Base-by-base conservation (phyloP, 768 basidiomycete genomes). In the Lactifluus volemus region DNA sequence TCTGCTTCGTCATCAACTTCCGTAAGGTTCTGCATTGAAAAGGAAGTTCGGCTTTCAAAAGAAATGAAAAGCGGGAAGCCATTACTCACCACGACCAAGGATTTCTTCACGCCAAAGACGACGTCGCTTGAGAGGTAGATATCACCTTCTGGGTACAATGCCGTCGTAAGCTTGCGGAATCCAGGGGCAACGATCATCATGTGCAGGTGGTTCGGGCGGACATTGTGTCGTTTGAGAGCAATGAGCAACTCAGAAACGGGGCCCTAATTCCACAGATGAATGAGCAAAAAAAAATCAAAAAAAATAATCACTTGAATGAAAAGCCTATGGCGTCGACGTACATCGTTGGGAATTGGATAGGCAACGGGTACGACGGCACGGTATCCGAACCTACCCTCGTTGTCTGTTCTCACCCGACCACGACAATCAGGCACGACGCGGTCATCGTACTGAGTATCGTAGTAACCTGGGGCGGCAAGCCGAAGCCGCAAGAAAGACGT, bases 91-190 rank as follows among this genome's bases (percentile, higher is more conserved):
- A 90, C 81, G 19, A 92, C 79, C 30, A 94, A 76, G 6, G 86
- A 89, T 51, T 80, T 79, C 72, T 89, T 89, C 25, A 89, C 90
- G 10, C 92, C 90, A 71, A 92, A 92, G 3, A 92, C 89, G 11
- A 81, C 78, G 68, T 93, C 91, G 61, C 83, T 89, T 6, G 72
- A 72, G 25, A 92, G 61, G 67, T 81, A 92, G 3, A 75, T 70
- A 65, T 90, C 87, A 5, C 82, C 84, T 58, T 86, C 81, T 14
- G 86, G 84, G 70, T 88, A 94, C 10, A 92, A 70, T 1, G 90
- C 83, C 0, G 90, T 92, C 17, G 78, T 74, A 21, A 94, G 80
- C 48, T 81, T 86, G 68, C 84, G 84, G 70, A 78, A 92, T 34
- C 89, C 89, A 4, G 81, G 79, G 0, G 89, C 88, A 55, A 84